Base-by-base conservation (phyloP, 2,329 filamentous ascomycete species). In the Didymella keratinophila region DNA sequence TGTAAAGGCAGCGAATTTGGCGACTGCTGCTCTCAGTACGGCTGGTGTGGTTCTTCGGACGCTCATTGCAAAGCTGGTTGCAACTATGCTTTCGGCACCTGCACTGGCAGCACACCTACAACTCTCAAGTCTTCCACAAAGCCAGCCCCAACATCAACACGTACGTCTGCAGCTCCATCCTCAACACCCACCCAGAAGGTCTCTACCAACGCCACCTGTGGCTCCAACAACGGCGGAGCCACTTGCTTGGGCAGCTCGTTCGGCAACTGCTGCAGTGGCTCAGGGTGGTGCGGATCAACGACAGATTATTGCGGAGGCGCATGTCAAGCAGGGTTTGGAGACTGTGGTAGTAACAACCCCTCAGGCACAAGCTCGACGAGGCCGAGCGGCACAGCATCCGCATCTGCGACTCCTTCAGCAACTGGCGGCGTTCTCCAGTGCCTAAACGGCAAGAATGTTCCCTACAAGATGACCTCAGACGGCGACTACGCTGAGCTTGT, bases 1-100 rank as follows among this genome's bases (percentile, higher is more conserved):
- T 82, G 80, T 61, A 63, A 71, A 36, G 79, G 78, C n/a, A 79
- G 76, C 58, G 47, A 62, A 10, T 80, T 77, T 54, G 80, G 80
- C 2, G 65, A 77, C 55, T 82, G 81, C 66, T 82, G 80, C 68
- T 81, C 78, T 16, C 70, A 66, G 52, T 73, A 73, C 55, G 78
- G 78, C 16, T 75, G 70, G 65, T 83, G 81, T 54, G 75, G 74
- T 23, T 64, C 64, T 10, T 69, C 67, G 4, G 60, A 52, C 9
- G 72, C 52, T 20, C 70, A 76, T 58, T 76, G 74, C 56, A 68
- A 61, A 36, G 64, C 65, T 18, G 69, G 70, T 18, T 77, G 73
- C 62, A 71, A 76, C 39, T 63, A 65, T 12, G 61, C 50, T 4
- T 77, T 73, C 45, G 75, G 75, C 10, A 72, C 65, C 48, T 76